phyloP scores from a whole-genome alignment of 352 stramenopile genomes.

The Pythium rishiriense region DNA sequence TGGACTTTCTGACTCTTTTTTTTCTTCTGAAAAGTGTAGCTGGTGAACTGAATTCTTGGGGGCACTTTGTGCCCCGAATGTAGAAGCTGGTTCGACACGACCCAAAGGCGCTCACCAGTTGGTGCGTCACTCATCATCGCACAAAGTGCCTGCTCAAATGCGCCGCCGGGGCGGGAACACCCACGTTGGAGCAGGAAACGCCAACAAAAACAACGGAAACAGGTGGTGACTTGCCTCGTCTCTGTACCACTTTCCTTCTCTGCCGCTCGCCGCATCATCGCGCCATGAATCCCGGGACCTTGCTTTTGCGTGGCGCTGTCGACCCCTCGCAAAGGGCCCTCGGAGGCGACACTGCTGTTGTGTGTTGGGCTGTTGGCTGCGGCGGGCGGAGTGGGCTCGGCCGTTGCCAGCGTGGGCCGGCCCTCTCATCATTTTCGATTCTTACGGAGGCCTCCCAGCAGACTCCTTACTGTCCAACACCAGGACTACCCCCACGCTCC shows the following conservation, averaged over 20 bases:
- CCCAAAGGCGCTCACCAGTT: slow-evolving; percentile 7
- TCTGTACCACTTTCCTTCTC: slow-evolving; percentile 22
- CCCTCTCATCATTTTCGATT: slow-evolving; percentile 27
- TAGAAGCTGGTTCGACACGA: background rate
- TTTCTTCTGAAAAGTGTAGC: slow-evolving; percentile 12
- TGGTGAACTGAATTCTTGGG: slow-evolving; percentile 20
- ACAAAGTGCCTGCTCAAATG: slow-evolving; percentile 24
- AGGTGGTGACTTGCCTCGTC: slow-evolving; percentile 5
- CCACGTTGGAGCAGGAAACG: background rate
- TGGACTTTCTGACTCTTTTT: slow-evolving; percentile 13
- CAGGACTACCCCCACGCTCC: slow-evolving; percentile 22
- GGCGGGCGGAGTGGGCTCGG: background rate
- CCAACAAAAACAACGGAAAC: slow-evolving; percentile 8
- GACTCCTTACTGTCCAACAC: slow-evolving; percentile 31
- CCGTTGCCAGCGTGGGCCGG: background rate
- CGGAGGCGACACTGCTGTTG: background rate
- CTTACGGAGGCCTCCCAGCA: slow-evolving; percentile 30
- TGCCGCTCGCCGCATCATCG: slow-evolving; percentile 21
- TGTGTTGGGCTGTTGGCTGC: slow-evolving; percentile 9
- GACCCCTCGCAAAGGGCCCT: slow-evolving; percentile 6
- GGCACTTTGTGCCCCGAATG: slow-evolving; percentile 15
- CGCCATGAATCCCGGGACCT: slow-evolving; percentile 9
- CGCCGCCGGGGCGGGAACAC: no score
- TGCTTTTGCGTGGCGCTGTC: slow-evolving; percentile 17
- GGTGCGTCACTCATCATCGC: slow-evolving; percentile 14